Base-by-base conservation (phyloP, 176 grass and related monocot genomes). In the Tillandsia leiboldiana region DNA sequence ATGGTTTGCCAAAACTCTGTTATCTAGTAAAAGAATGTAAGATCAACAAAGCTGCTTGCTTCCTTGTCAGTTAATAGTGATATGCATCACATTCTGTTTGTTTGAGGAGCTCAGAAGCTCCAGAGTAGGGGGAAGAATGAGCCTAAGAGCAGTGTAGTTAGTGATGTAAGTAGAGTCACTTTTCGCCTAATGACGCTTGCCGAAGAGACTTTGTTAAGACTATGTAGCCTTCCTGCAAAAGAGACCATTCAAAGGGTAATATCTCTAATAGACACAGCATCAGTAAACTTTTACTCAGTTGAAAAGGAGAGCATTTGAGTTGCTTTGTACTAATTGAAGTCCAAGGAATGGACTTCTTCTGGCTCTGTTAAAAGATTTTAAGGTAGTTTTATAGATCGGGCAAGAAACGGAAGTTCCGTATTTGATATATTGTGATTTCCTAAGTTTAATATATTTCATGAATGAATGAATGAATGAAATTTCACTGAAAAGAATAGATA, bases 1-100 rank as follows among this genome's bases (percentile, higher is more conserved):
- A 61, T 15, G 56, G 56, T 61, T 61, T 42, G 56, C n/a, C 22
- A 61, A 59, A 61, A 23, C 15, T 61, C 56, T 61, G 56, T 61
- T 9, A 61, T 20, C 56, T 61, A 61, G 56, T 20, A 23, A 23
- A 61, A 61, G 56, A 61, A 61, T 61, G 9, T 18, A 61, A 18
- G 56, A 61, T 18, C 22, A 61, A 61, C 22, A 61, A 61, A 23
- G 56, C 56, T 61, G 15, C 12, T 61, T 61, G 15, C 12, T 61
- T 61, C 56, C 18, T 1, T 18, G 56, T 61, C 17, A 7, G 56
- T 23, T 42, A 42, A 7, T 20, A 61, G 14, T 61, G 56, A 22
- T 1, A 42, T 61, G 56, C 56, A 61, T 61, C 56, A 23, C 56
- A 18, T 61, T 61, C 56, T 61, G 56, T 61, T 56, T 61, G 56